Evolutionary conservation across 306 rosid genomes (phyloP), one percentile per base, ranked within the genome.

Genomic region (Vicia faba): DNA sequence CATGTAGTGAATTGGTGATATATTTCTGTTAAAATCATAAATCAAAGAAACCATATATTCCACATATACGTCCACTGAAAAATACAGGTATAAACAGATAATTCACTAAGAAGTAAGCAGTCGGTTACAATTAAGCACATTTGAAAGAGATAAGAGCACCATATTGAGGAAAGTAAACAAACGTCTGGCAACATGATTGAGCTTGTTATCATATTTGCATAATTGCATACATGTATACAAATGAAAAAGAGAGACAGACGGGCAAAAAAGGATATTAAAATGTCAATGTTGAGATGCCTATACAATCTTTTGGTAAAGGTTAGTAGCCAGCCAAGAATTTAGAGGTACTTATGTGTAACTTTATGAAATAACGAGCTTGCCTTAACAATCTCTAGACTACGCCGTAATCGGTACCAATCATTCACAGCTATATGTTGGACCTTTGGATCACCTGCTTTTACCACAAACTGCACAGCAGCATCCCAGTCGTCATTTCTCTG

Each of bases 341-440:
- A 65, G 50, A 55, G 57, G 44, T 75, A 13, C 33, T 28, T 13
- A 43, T 4, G 51, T 16, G 62, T 20, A 69, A 68, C 51, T 68
- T 64, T 46, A 62, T 20, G 62, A 63, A 72, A 64, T 35, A 6
- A 55, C 35, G 50, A 74, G 72, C 76, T 46, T 70, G 88, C 98
- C 96, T 83, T 89, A 66, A 89, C 78, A 69, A 92, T 86, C 83
- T 89, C 98, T 55, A 87, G 88, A 84, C 97, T 83, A 51, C 91
- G 91, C 78, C 83, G 86, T 71, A 89, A 76, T n/a, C 91, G 82
- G 45, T 89, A 93, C 98, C 98, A 88, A 78, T 93, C 91, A 82
- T 89, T 86, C 25, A 31, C 67, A 61, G 97, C 69, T 69, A 93
- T 44, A 45, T 68, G 20, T 73, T 80, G 83, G 69, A 87, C 98